Base-by-base conservation (phyloP, 768 basidiomycete species). In the Nevesoporus exiguus region DNA sequence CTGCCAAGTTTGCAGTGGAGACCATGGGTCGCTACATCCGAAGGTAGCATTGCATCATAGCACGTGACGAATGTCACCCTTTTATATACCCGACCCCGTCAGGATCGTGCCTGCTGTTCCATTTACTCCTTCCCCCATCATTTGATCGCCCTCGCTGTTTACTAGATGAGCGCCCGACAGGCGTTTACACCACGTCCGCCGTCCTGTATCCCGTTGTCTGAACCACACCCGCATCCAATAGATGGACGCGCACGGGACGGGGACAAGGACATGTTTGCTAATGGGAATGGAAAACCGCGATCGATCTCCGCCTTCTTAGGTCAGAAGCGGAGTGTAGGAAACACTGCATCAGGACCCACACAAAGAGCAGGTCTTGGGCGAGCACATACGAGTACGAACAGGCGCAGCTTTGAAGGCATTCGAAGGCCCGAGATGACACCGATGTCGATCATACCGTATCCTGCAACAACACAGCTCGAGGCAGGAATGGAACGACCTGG, bases 91-190 rank as follows among this genome's bases (percentile, higher is more conserved):
- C 31, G 10, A 3, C n/a, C 13, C 36, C 43, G 39, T 17, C 41
- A 4, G 2, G 40, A 57, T 49, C 49, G 24, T 21, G 17, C 19
- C 27, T 29, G 22, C 36, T 5, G 27, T 14, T 30, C 34, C 46
- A 11, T 49, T 49, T 29, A 1, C 14, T 42, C 24, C 29, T 5
- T n/a, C 21, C 49, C 27, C 21, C 47, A 46, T 14, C 58, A 15
- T 19, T 15, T 11, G 13, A 27, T 33, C 37, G 34, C 34, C n/a
- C 25, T 27, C 11, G 7, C 13, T 31, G 10, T 54, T 8, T 29
- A 10, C 42, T 25, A 34, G 11, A 68, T 68, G 67, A 68, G 67
- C 33, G 63, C 67, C 2, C 22, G 67, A 46, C 67, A 67, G 15
- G 57, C 61, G 7, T 68, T 68, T 47, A 10, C 61, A 30, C 67